Percentiles rank a stretch among this genome's conserved stretches.
These are phyloP conservation scores for Leishmania guyanensis DNA, from an alignment of 208 protist species.

Conservation along the genomic window DNA sequence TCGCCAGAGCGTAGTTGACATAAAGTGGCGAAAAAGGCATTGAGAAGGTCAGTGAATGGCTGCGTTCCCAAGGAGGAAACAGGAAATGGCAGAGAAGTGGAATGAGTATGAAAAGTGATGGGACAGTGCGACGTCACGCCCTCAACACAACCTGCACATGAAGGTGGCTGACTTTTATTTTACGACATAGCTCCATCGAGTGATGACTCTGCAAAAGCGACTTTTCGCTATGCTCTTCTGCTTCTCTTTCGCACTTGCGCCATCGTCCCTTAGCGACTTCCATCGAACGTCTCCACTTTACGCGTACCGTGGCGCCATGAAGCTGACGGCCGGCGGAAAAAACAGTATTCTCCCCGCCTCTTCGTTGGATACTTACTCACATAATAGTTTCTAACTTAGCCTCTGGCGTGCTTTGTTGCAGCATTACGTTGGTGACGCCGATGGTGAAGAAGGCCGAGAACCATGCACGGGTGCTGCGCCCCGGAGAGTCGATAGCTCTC, in stretches of 20 bases:
- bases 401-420: neutral
- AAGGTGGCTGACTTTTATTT: neutral
- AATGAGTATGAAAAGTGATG: neutral
- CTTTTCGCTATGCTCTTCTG: neutral
- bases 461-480: conserved; percentile 53
- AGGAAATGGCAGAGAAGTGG: neutral
- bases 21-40: neutral
- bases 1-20: neutral
- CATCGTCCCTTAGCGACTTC: neutral
- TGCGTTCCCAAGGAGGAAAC: neutral
- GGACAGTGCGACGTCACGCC: neutral
- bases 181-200: neutral
- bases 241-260: neutral
- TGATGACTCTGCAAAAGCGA: neutral
- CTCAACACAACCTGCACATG: neutral
- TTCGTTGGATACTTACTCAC: neutral
- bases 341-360: neutral
- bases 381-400: neutral
- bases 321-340: neutral
- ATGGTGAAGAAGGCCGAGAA: conserved; percentile 44
- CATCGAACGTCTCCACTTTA: neutral
- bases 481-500: conserved; percentile 66
- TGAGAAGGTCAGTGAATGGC: neutral
- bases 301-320: neutral
- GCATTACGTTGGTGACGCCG: neutral